Percentiles rank a stretch among this genome's conserved stretches.
phyloP scores from a whole-genome alignment of 768 basidiomycete species.

The Jaapia argillacea region DNA sequence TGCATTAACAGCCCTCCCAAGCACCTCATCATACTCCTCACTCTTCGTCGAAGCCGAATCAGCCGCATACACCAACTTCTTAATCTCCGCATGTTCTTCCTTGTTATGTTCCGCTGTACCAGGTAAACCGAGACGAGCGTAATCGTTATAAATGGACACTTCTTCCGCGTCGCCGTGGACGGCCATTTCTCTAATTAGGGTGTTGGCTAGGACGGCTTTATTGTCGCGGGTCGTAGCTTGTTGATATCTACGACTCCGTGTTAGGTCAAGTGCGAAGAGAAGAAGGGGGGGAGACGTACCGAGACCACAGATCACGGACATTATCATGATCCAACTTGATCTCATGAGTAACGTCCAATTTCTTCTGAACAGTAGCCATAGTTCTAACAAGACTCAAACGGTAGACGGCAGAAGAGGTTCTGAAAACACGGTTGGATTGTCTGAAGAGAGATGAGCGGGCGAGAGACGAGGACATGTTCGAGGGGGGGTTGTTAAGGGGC shows the following conservation, averaged over 20 bases:
- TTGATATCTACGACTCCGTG: background rate
- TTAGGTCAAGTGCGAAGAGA: background rate
- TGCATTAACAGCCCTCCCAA: slow-evolving; percentile 9
- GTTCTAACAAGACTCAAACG: background rate
- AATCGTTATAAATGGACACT: slow-evolving; percentile 13
- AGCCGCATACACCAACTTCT: slow-evolving; percentile 10
- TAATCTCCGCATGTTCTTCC: slow-evolving; percentile 13
- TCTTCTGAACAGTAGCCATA: background rate
- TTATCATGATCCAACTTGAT: slow-evolving; percentile 17
- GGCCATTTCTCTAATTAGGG: slow-evolving; percentile 10
- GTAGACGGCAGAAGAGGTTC: no score
- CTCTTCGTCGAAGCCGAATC: slow-evolving; percentile 5
- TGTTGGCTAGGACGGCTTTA: slow-evolving; percentile 7
- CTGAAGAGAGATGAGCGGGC: no score
- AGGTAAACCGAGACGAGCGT: slow-evolving; percentile 7
- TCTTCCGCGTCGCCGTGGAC: slow-evolving; percentile 8
- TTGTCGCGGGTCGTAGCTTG: background rate
- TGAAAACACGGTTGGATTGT: no score
- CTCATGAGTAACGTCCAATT: slow-evolving; percentile 11
- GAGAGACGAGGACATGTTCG: no score
- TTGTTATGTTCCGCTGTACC: slow-evolving; percentile 13
- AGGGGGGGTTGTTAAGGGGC: no score
- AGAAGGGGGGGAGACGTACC: background rate
- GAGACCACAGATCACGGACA: slow-evolving; percentile 10
- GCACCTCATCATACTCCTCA: slow-evolving; percentile 9